phyloP scores from a whole-genome alignment of 1,139 yeast genomes.

The Candida sanyaensis region DNA sequence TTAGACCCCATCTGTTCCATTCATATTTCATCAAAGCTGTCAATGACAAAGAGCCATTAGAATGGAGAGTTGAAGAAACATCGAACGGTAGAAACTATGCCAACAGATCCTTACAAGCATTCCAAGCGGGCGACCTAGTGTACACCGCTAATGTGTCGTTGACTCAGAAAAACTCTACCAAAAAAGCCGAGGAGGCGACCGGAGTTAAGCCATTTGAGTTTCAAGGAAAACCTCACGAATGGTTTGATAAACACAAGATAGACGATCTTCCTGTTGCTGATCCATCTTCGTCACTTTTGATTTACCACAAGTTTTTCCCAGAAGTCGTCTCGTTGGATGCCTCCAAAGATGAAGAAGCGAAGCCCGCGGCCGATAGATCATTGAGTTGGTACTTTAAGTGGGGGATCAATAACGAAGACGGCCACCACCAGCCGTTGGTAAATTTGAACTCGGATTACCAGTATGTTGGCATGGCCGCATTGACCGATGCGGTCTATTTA shows the following conservation, averaged over 20 bases:
- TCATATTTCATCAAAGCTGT: constrained; percentile 43
- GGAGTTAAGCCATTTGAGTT: constrained; percentile 32
- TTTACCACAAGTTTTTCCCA: constrained; percentile 39
- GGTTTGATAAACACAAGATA: constrained; percentile 20
- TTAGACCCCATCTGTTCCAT: constrained; percentile 45
- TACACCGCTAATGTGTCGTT: constrained; percentile 38
- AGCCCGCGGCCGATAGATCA: constrained; percentile 33
- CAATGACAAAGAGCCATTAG: constrained; percentile 29
- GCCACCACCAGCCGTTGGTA: constrained; percentile 13
- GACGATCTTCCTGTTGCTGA: constrained; percentile 20
- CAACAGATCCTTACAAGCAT: constrained; percentile 31
- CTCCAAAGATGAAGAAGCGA: constrained; percentile 26
- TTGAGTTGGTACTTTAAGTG: constrained; percentile 21
- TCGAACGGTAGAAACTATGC: constrained; percentile 37
- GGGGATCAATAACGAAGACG: constrained; percentile 26
- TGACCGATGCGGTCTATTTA: constrained; percentile 61
- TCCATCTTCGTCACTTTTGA: constrained; percentile 17
- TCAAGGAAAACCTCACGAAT: constrained; percentile 34
- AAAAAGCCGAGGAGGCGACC: constrained; percentile 16
- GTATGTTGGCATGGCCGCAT: constrained; percentile 61
- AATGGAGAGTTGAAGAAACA: constrained; percentile 32
- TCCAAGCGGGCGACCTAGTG: constrained; percentile 29
- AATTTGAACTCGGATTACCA: constrained; percentile 30
- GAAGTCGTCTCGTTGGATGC: constrained; percentile 30
- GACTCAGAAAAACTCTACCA: constrained; percentile 30